Evolutionary conservation across 1,284 basidiomycete genomes (phyloP), one percentile per base, ranked within the genome.

Genomic region (Singerocomus inundabilis): DNA sequence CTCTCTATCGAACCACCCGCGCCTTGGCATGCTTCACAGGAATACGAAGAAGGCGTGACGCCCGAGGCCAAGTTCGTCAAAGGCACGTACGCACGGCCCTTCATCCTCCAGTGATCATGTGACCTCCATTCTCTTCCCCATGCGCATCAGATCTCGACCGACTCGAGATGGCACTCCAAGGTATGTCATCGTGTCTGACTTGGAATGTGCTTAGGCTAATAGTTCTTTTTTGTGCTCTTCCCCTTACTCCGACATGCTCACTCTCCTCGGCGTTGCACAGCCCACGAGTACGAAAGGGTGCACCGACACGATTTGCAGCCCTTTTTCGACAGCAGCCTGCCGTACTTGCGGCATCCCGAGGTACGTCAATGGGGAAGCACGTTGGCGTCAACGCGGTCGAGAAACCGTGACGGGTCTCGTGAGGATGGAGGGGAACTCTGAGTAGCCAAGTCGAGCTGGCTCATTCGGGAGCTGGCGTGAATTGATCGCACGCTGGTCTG

Each of bases 11-110:
- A 33, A 33, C 10, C 2, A 4, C 4, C 26, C 13, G 1, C 18
- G 24, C 11, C 21, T 1, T 6, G 26, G 10, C 25, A 12, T 31
- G 24, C 5, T 11, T 15, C 49, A 52, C 45, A 94, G 83, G 96
- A 99, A 73, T 98, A 98, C 64, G 96, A 99, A 73, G 84, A 82
- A 36, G 80, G 90, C 5, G 63, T 80, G 60, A 91, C 89, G 0
- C 72, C 82, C 10, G 96, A 98, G 70, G 89, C 93, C 1, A 84
- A 78, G 57, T 90, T 98, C 58, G 95, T 98, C 51, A 98, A 99
- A 78, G 94, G 92, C 78, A 58, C 55, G 67, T 30, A 29, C 21
- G 16, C 41, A 21, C 21, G 6, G 18, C 35, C 11, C 13, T 26
- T 16, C 26, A 18, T 40, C 26, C 16, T 29, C 18, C 21, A 21